These are phyloP conservation scores for Ilex asprella DNA, from an alignment of 257 asterid genomes.

Conservation along the genomic window DNA sequence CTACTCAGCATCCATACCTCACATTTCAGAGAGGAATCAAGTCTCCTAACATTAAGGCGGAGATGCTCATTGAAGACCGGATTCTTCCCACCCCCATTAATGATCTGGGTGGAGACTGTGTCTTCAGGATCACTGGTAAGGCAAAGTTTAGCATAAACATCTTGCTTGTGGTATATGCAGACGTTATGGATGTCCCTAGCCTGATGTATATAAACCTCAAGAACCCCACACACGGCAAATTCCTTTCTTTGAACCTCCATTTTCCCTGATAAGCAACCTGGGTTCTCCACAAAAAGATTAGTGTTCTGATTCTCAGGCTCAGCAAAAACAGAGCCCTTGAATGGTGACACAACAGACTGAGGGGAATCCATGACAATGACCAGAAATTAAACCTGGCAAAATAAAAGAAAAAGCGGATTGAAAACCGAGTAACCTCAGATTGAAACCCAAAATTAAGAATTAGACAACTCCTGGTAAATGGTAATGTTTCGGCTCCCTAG, in stretches of 20 bases:
- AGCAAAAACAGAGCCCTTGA: slow-evolving; percentile 14
- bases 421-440: not conserved
- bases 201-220: slow-evolving; percentile 77
- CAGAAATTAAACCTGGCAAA: slow-evolving; percentile 29
- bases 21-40: slow-evolving; percentile 76
- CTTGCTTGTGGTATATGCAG: slow-evolving; percentile 93
- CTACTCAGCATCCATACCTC: slow-evolving; percentile 98
- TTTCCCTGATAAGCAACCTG: slow-evolving; percentile 24
- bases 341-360: too few species aligned
- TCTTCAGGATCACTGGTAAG: slow-evolving; percentile 81
- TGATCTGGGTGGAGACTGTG: slow-evolving; percentile 64
- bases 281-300: slow-evolving; percentile 24
- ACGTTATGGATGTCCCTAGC: slow-evolving; percentile 93
- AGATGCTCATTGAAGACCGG: slow-evolving; percentile 79
- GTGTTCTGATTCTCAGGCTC: slow-evolving; percentile 56
- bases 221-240: slow-evolving; percentile 41
- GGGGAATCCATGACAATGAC: too few species aligned
- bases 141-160: slow-evolving; percentile 84
- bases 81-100: slow-evolving; percentile 87
- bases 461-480: too few species aligned
- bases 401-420: not conserved
- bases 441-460: slow-evolving; percentile 5
- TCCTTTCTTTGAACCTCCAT: slow-evolving; percentile 34
- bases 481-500: slow-evolving; percentile 11
- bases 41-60: slow-evolving; percentile 44